Conservation (phyloP, 345 rosid species). For the Gossypium rotundifolium region DNA sequence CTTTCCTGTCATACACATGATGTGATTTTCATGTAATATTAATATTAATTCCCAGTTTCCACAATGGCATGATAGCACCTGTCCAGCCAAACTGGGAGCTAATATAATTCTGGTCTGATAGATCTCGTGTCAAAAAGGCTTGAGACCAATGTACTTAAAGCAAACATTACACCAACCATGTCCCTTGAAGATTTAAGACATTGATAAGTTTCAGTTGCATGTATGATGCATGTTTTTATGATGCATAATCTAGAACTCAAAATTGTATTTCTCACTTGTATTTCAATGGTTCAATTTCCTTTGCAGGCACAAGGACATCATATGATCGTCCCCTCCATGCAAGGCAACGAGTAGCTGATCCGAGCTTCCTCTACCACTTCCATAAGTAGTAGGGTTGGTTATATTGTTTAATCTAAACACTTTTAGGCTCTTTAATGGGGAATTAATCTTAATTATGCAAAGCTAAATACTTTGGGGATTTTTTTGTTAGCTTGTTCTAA, state of each 20-base stretch:
- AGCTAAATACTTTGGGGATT: slow-evolving; percentile 5
- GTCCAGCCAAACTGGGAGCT: not conserved
- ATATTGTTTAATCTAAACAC: slow-evolving; percentile 22
- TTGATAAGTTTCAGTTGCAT: not conserved
- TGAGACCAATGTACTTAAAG: not conserved
- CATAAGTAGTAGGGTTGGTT: slow-evolving; percentile 19
- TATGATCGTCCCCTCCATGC: slow-evolving; percentile 45
- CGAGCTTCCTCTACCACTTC: slow-evolving; percentile 8
- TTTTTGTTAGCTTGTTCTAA: not conserved
- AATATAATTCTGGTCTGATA: not conserved
- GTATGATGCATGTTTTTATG: not conserved
- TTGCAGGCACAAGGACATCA: slow-evolving; percentile 48
- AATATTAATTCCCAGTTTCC: not conserved
- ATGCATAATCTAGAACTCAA: no score
- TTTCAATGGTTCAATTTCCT: not conserved
- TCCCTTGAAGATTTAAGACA: not conserved
- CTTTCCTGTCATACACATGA: not conserved
- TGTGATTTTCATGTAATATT: not conserved
- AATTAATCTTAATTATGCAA: slow-evolving; percentile 11
- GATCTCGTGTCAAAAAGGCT: not conserved
- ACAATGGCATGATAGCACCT: not conserved
- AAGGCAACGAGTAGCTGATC: slow-evolving; percentile 34
- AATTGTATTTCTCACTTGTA: not conserved
- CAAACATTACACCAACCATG: not conserved
- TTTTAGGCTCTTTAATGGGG: slow-evolving; percentile 14